Evolutionary conservation across 1,284 basidiomycete genomes (phyloP), one percentile per base, ranked within the genome.

Genomic region (Ganoderma resinaceum): DNA sequence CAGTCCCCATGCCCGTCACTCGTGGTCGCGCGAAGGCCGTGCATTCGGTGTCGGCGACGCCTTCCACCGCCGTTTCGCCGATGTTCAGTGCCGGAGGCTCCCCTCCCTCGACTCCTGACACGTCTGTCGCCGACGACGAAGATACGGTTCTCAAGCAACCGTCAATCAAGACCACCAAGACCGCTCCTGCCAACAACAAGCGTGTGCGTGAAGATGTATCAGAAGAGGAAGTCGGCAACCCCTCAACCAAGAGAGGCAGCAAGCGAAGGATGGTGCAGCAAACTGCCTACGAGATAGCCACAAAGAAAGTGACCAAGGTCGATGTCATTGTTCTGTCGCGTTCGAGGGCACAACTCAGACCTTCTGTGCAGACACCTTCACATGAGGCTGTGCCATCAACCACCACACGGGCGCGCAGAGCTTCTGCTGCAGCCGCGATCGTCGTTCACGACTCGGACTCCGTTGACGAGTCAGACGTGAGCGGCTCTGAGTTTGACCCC

Each of bases 401-500:
- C 16, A 33, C 49, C 8, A 52, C 63, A 43, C 65, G 69, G 62
- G 62, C 63, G 11, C 57, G 59, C 26, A 61, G 61, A 62, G 63
- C 29, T n/a, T 57, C 65, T 40, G 53, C 57, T 7, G 53, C 65
- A 31, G 9, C 49, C n/a, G 20, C 35, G n/a, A 23, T 60, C 26
- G 35, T 62, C 23, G 20, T 80, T 49, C 82, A 80, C 55, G 82
- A 81, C 58, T 73, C 82, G 18, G 83, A 84, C 52, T 82, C 82
- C 38, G 67, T 78, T 49, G 81, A 84, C 20, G 89, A 90, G 64
- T 87, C 85, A 12, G 85, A 85, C 55, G 84, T 81, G 64, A 87
- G 86, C 75, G 89, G 83, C 23, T 91, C 90, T 52, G 89, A 90
- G 65, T 90, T 88, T 67, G 80, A 86, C 55, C 63, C 76, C 35